phyloP scores from a whole-genome alignment of 495 filamentous ascomycete genomes.

The Tuber aestivum region DNA sequence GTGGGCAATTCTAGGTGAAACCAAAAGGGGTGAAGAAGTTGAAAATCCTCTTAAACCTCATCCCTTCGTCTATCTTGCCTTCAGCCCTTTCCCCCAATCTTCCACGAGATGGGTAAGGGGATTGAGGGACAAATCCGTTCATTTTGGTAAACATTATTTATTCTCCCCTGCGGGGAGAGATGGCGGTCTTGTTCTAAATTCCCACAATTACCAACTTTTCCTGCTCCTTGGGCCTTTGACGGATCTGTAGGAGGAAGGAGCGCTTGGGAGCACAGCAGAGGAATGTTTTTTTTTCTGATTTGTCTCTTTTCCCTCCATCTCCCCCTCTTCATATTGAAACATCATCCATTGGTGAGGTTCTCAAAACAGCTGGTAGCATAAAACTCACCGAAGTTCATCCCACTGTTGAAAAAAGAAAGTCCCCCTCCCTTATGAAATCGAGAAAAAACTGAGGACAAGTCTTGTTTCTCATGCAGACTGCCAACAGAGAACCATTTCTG shows the following conservation, averaged over 20 bases:
- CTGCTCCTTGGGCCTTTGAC: constrained; percentile 13
- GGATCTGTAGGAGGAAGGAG: constrained; percentile 22
- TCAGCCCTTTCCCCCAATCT: not conserved
- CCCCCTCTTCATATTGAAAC: constrained; percentile 24
- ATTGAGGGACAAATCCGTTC: constrained; percentile 23
- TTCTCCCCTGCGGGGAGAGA: not conserved
- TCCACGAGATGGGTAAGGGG: not conserved
- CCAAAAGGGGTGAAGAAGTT: not conserved
- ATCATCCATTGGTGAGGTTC: constrained; percentile 7
- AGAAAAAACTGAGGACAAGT: not conserved
- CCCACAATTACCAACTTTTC: constrained; percentile 11
- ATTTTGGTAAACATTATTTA: not conserved
- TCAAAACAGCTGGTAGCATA: constrained; percentile 8
- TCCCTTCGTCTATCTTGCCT: not conserved
- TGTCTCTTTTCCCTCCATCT: not conserved
- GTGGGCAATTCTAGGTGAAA: not conserved
- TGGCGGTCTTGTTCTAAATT: constrained; percentile 16
- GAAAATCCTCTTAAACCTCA: not conserved
- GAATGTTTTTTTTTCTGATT: constrained; percentile 22
- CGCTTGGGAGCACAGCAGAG: not conserved
- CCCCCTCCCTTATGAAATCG: not conserved
- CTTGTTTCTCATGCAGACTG: not conserved
- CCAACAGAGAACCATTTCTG: not conserved
- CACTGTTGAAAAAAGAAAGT: constrained; percentile 14
- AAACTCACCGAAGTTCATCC: constrained; percentile 12